phyloP scores from a whole-genome alignment of 345 rosid genomes.

The Syzygium grande region DNA sequence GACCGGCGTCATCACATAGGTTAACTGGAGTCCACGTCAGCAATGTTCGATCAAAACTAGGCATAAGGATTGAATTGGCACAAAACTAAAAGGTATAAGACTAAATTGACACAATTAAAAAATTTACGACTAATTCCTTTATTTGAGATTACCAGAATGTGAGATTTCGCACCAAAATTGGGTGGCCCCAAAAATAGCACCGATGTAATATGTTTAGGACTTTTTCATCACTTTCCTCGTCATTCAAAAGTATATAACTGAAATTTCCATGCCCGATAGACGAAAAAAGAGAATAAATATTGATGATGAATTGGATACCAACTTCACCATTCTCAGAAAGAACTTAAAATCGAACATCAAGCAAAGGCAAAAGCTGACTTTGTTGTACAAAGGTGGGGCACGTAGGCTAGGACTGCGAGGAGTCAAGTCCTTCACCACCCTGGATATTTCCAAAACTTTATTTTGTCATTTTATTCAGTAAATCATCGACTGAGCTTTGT shows the following conservation, averaged over 20 bases:
- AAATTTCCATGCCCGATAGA: not conserved
- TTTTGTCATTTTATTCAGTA: not conserved
- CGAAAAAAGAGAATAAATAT: not conserved
- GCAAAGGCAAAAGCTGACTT: not conserved
- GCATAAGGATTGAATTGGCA: too few species aligned
- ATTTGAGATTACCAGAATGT: too few species aligned
- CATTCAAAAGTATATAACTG: not conserved
- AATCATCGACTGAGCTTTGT: not conserved
- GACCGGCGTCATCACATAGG: too few species aligned
- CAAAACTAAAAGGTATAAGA: too few species aligned
- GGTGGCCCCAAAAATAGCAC: too few species aligned
- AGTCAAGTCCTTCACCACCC: not conserved
- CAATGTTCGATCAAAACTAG: too few species aligned
- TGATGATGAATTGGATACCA: not conserved
- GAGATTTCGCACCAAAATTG: too few species aligned
- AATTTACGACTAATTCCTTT: too few species aligned
- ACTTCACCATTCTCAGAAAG: not conserved
- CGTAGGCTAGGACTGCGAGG: not conserved
- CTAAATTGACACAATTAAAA: too few species aligned
- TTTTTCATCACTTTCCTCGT: not conserved
- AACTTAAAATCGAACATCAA: not conserved
- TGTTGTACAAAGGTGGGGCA: not conserved
- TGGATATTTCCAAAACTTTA: not conserved
- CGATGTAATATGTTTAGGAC: too few species aligned
- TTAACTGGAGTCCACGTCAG: too few species aligned